phyloP scores from a whole-genome alignment of 2,329 filamentous ascomycete species.

The Microsporum audouinii region DNA sequence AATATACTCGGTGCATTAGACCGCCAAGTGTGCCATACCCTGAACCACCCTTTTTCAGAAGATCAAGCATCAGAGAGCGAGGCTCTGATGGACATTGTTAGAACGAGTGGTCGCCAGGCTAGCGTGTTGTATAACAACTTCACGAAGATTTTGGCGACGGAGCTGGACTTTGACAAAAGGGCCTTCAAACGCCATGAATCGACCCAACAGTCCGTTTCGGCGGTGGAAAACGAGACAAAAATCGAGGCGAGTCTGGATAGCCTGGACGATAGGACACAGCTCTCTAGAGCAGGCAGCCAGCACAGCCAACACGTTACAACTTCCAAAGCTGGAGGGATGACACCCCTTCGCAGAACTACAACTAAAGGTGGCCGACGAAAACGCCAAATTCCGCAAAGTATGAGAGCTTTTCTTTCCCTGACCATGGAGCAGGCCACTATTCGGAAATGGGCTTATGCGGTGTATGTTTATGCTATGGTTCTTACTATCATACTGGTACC shows the following conservation, averaged over 20 bases:
- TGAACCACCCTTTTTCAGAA: constrained; percentile 33
- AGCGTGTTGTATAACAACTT: background rate
- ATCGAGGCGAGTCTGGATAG: background rate
- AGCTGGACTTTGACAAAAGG: background rate
- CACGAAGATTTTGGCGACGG: background rate
- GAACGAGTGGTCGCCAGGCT: background rate
- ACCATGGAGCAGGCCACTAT: constrained; percentile 64
- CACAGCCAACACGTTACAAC: constrained; percentile 38
- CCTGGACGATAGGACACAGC: background rate
- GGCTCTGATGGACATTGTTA: constrained; percentile 16
- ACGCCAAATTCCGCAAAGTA: constrained; percentile 50
- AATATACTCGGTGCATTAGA: constrained; percentile 33
- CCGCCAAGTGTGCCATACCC: constrained; percentile 37
- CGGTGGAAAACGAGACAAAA: background rate
- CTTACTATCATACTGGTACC: constrained; percentile 55
- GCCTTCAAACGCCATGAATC: background rate
- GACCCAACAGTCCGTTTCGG: background rate
- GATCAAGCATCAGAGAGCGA: constrained; percentile 31
- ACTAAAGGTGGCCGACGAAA: constrained; percentile 57
- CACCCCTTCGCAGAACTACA: constrained; percentile 20
- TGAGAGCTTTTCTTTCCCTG: constrained; percentile 66
- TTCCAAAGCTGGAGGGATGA: constrained; percentile 21
- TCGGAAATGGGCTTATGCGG: constrained; percentile 74
- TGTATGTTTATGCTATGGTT: constrained; percentile 62
- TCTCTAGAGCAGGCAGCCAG: background rate